A percentile compares a stretch with the other conserved stretches of the same genome.
Conservation (phyloP, 2,329 filamentous ascomycete genomes). For the Xylaria polymorpha region DNA sequence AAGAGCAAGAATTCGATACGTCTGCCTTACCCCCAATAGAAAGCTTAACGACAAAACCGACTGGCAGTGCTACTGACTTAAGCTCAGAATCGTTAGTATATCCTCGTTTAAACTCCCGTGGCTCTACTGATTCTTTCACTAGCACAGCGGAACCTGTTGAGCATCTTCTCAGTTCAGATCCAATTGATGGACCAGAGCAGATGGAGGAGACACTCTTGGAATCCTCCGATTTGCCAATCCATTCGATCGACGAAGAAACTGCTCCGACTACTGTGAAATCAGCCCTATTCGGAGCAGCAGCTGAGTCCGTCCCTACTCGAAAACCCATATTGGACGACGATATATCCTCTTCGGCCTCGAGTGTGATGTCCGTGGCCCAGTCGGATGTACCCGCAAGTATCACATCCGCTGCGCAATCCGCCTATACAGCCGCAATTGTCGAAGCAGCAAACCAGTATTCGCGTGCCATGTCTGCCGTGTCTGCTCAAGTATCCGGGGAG, state of each 20-base stretch:
- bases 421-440: constrained; percentile 73
- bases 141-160: constrained; percentile 48
- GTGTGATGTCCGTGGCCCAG: constrained; percentile 50
- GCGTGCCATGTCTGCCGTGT: constrained; percentile 74
- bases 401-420: constrained; percentile 62
- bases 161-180: constrained; percentile 38
- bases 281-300: constrained; percentile 63
- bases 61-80: constrained; percentile 41
- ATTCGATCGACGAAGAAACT: constrained; percentile 39
- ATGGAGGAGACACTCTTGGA: constrained; percentile 53
- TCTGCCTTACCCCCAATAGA: constrained; percentile 43
- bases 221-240: constrained; percentile 43
- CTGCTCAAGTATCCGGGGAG: constrained; percentile 74
- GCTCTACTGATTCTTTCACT: constrained; percentile 46
- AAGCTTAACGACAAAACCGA: constrained; percentile 42
- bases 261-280: constrained; percentile 55
- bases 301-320: constrained; percentile 61
- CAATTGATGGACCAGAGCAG: constrained; percentile 45
- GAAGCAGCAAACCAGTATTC: constrained; percentile 75
- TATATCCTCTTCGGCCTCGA: constrained; percentile 54
- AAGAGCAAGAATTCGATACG: constrained; percentile 38
- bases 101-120: constrained; percentile 39
- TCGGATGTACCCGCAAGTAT: constrained; percentile 54
- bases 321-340: constrained; percentile 64
- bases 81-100: constrained; percentile 30